These are phyloP conservation scores for Tanacetum coccineum DNA, from an alignment of 129 eudicot species.

Conservation along the genomic window DNA sequence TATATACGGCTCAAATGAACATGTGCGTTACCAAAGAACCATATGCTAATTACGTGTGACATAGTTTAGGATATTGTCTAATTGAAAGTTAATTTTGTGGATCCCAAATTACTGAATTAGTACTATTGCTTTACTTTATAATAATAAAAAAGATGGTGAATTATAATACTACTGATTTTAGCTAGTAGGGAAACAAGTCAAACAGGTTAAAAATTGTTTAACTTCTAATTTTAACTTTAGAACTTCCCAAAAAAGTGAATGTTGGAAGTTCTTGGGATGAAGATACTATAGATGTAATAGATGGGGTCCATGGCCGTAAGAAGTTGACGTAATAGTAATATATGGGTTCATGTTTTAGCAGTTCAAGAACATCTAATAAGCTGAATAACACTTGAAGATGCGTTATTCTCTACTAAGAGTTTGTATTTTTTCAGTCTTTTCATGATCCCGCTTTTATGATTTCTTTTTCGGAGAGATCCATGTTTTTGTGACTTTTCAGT, in stretches of 20 bases:
- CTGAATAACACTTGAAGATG: no score
- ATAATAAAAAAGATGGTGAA: not conserved
- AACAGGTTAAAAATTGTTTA: no score
- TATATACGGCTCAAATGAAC: not conserved
- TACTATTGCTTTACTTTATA: not conserved
- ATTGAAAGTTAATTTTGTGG: slow-evolving; percentile 3
- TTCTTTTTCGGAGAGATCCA: no score
- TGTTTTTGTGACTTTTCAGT: not conserved
- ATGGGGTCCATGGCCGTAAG: not conserved
- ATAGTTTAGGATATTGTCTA: not conserved
- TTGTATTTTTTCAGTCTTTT: no score
- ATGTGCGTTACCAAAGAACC: no score
- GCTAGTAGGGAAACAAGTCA: no score
- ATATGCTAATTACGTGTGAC: no score
- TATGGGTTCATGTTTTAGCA: no score
- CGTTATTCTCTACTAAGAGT: no score
- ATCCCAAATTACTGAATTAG: not conserved
- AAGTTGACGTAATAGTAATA: not conserved
- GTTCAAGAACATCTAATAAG: no score
- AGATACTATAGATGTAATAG: not conserved
- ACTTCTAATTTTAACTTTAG: not conserved
- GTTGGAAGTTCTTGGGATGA: not conserved
- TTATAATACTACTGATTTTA: not conserved
- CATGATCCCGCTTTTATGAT: no score
- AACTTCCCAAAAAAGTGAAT: not conserved